Conservation (phyloP, 2,329 filamentous ascomycete genomes). For the Penicillium fuscoglaucum region DNA sequence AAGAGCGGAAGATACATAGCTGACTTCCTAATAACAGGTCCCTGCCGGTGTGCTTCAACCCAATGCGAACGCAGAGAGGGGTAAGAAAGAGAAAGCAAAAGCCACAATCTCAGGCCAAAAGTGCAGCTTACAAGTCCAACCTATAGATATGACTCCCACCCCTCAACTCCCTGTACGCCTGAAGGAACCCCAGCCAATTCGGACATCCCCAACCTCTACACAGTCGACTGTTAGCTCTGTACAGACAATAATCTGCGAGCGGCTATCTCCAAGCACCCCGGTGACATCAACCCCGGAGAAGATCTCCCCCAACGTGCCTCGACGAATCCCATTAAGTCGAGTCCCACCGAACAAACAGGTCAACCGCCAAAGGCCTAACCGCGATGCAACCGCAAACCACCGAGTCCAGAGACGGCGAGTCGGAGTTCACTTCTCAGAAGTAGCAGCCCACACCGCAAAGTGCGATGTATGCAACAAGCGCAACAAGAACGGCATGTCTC, state of each 20-base stretch:
- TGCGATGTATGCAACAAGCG: constrained; percentile 17
- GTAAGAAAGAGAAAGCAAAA: not conserved
- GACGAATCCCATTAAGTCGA: not conserved
- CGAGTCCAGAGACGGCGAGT: constrained; percentile 1
- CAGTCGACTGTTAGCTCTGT: not conserved
- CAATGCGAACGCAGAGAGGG: not conserved
- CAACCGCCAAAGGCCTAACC: not conserved
- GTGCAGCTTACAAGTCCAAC: not conserved
- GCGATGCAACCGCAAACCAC: not conserved
- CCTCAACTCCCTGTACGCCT: not conserved
- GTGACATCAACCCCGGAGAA: not conserved
- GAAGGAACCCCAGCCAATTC: not conserved
- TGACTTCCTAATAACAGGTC: not conserved
- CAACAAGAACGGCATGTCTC: constrained; percentile 17
- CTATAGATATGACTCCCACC: not conserved
- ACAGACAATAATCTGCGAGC: not conserved
- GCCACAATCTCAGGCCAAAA: not conserved
- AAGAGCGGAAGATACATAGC: not conserved
- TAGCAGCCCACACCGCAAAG: constrained; percentile 19
- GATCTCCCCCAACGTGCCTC: not conserved
- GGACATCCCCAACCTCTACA: not conserved
- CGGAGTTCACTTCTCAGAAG: constrained; percentile 15
- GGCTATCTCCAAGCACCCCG: not conserved
- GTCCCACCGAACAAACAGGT: not conserved
- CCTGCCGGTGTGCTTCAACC: not conserved